Percentiles rank a stretch among this genome's conserved stretches.
Evolutionary conservation across 2,329 filamentous ascomycete species (phyloP).

Genomic region (Trichoderma brevicompactum): DNA sequence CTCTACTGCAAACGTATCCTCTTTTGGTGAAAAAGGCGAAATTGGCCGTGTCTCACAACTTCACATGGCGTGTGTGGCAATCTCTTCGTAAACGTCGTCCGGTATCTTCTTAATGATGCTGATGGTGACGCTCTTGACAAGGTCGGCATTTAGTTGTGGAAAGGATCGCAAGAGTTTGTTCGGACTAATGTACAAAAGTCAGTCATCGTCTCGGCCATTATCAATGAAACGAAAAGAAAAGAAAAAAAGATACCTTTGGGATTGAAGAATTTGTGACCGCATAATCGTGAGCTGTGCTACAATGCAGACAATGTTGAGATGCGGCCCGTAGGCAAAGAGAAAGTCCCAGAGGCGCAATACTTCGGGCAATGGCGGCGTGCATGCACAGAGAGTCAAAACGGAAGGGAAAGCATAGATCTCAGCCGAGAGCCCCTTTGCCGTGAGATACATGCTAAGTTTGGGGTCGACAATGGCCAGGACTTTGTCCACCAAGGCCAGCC

Average conservation of each 20-base stretch:
- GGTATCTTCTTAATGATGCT: slow-evolving; percentile 89
- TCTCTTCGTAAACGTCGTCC: slow-evolving; percentile 85
- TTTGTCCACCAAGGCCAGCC: slow-evolving; percentile 87
- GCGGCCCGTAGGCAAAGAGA: slow-evolving; percentile 90
- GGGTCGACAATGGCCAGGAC: slow-evolving; percentile 90
- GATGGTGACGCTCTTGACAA: slow-evolving; percentile 83
- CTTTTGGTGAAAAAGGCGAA: background rate
- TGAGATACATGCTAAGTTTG: slow-evolving; percentile 81
- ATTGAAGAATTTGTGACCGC: slow-evolving; percentile 80
- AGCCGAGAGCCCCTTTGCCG: slow-evolving; percentile 83
- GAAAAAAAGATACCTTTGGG: slow-evolving; percentile 61
- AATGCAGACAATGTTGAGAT: slow-evolving; percentile 94
- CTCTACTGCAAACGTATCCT: no score
- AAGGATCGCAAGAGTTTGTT: slow-evolving; percentile 91
- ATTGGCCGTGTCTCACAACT: background rate
- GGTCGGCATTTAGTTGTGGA: slow-evolving; percentile 79
- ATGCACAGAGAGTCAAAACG: slow-evolving; percentile 91
- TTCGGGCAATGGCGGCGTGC: slow-evolving; percentile 91
- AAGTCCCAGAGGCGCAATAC: slow-evolving; percentile 97
- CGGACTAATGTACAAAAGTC: slow-evolving; percentile 60
- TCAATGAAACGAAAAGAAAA: background rate
- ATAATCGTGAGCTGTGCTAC: slow-evolving; percentile 93
- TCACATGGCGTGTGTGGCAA: slow-evolving; percentile 81
- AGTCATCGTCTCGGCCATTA: slow-evolving; percentile 35
- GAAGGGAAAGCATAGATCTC: slow-evolving; percentile 97